These are phyloP conservation scores for Dictyostelium firmibasis DNA, from an alignment of 78 protist genomes.

Conservation along the genomic window DNA sequence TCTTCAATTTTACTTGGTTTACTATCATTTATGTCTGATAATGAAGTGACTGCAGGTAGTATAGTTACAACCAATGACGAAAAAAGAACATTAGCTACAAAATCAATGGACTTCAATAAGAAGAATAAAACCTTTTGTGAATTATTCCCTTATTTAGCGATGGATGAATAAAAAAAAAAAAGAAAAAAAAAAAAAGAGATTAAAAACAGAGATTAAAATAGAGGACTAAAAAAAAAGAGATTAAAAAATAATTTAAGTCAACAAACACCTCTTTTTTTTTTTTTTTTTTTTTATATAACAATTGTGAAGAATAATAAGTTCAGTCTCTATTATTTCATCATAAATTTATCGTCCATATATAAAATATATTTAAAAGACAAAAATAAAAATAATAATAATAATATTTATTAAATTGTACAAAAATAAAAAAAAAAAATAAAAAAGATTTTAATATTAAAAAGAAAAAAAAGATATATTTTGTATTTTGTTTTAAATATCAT, in stretches of 20 bases:
- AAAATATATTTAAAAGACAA: not conserved
- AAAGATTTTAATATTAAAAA: no score
- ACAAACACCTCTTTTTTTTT: no score
- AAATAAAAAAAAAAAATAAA: no score
- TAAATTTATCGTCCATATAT: not conserved
- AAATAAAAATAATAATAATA: no score
- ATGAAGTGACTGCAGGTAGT: constrained; percentile 43
- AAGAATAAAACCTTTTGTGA: constrained; percentile 39
- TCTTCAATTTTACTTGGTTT: constrained; percentile 82
- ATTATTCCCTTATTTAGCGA: constrained; percentile 44
- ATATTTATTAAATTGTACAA: not conserved
- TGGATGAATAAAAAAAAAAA: not conserved
- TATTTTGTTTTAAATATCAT: not conserved
- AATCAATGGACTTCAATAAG: constrained; percentile 57
- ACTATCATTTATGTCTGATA: constrained; percentile 82
- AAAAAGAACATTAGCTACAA: constrained; percentile 45
- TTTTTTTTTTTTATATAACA: no score
- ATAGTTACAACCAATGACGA: constrained; percentile 55
- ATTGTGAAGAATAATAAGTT: not conserved
- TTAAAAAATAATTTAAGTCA: no score
- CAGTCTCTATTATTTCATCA: not conserved
- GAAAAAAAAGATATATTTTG: no score
- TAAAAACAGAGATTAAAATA: not conserved
- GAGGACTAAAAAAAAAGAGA: not conserved
- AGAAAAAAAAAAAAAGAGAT: not conserved